phyloP scores from a whole-genome alignment of 139 green algal genomes.

The Chlamydomonas urium region DNA sequence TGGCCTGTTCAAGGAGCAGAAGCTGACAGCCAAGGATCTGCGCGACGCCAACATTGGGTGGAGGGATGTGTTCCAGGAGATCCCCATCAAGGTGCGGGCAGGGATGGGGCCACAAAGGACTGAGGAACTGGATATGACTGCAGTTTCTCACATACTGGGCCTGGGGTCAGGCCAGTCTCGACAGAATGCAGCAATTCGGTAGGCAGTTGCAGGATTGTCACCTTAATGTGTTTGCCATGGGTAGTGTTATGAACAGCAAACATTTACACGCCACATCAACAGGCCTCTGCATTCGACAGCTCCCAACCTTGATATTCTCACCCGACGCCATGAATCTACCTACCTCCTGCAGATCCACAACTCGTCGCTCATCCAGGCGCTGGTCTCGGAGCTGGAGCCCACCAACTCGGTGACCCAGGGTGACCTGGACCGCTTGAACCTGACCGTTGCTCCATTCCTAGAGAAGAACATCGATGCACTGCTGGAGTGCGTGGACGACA shows the following conservation, averaged over 20 bases:
- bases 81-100: constrained; percentile 73
- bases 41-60: constrained; percentile 66
- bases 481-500: constrained; percentile 92
- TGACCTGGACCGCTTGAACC: constrained; percentile 74
- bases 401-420: constrained; percentile 29
- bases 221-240: no score
- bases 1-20: constrained; percentile 70
- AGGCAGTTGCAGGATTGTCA: no score
- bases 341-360: constrained; percentile 64
- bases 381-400: constrained; percentile 72
- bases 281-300: no score
- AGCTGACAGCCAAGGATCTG: constrained; percentile 65
- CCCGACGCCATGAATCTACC: no score
- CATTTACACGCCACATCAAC: no score
- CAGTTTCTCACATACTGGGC: no score
- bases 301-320: no score
- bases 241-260: no score
- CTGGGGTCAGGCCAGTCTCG: no score
- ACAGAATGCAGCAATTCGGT: no score
- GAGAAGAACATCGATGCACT: constrained; percentile 88
- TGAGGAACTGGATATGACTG: no score
- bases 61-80: constrained; percentile 92
- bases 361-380: constrained; percentile 65
- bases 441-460: constrained; percentile 72
- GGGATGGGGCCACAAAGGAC: no score